A percentile compares a stretch with the other conserved stretches of the same genome.
Conservation (phyloP, 805 yeast genomes). For the Wickerhamiella galacta region DNA sequence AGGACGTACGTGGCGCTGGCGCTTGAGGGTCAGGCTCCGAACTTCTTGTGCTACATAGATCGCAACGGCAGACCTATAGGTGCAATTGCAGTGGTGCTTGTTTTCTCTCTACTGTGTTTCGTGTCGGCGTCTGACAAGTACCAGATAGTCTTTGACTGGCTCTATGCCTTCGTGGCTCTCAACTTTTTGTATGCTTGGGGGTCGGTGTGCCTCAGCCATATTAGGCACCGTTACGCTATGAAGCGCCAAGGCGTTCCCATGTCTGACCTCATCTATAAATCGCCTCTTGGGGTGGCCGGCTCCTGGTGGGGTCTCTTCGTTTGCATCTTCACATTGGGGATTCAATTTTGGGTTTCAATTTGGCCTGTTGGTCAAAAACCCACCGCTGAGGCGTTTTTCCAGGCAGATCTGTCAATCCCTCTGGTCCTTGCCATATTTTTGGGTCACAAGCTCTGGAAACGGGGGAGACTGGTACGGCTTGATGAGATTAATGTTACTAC, state of each 20-base stretch:
- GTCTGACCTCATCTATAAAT: conserved; percentile 46
- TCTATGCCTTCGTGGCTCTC: conserved; percentile 15
- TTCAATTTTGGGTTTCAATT: conserved; percentile 69
- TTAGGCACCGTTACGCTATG: conserved; percentile 34
- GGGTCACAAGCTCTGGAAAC: conserved; percentile 29
- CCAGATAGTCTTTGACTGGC: conserved; percentile 16
- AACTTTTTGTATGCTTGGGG: conserved; percentile 15
- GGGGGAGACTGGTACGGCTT: neutral
- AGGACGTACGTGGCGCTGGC: conserved; percentile 52
- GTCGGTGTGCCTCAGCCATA: conserved; percentile 6
- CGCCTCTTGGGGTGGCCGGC: conserved; percentile 55
- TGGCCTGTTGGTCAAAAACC: conserved; percentile 35
- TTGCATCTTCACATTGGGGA: conserved; percentile 42
- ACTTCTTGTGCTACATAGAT: conserved; percentile 49
- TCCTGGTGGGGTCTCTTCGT: conserved; percentile 45
- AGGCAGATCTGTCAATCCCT: conserved; percentile 34
- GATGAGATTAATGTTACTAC: conserved; percentile 2
- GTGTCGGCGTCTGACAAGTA: conserved; percentile 37
- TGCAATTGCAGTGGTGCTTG: conserved; percentile 34
- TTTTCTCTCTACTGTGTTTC: conserved; percentile 38
- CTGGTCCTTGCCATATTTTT: conserved; percentile 29
- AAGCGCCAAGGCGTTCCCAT: conserved; percentile 45
- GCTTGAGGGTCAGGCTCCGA: conserved; percentile 46
- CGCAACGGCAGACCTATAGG: conserved; percentile 61
- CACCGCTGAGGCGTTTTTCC: conserved; percentile 30